Evolutionary conservation across 2,329 filamentous ascomycete genomes (phyloP).

Genomic region (Ophiostoma tasmaniense): DNA sequence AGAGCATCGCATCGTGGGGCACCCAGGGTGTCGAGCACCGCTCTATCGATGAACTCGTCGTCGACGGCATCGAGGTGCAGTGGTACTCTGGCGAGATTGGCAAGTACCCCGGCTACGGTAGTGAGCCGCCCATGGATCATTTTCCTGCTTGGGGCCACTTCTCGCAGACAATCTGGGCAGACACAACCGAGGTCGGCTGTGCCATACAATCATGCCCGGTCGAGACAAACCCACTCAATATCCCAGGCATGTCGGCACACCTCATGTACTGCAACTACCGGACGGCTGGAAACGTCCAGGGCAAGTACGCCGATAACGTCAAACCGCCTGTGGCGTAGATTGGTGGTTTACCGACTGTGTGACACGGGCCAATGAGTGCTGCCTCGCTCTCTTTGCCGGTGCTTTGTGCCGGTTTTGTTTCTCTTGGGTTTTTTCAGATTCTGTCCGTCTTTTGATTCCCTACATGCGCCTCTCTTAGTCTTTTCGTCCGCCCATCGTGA

Average conservation of each 20-base stretch:
- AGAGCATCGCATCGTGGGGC: background rate
- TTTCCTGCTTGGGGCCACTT: background rate
- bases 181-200: background rate
- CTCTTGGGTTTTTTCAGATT: too few relatives aligned
- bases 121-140: background rate
- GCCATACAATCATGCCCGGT: background rate
- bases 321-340: background rate
- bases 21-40: background rate
- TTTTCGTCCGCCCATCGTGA: background rate
- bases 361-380: background rate
- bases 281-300: background rate
- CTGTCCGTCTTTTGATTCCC: background rate
- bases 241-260: background rate
- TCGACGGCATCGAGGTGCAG: background rate
- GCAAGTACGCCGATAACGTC: background rate
- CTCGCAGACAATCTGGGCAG: background rate
- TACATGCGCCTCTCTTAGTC: too few relatives aligned
- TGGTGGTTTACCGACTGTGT: too few relatives aligned
- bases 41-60: background rate
- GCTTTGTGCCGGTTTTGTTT: background rate
- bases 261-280: conserved; percentile 1
- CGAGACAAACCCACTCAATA: background rate
- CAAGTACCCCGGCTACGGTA: background rate
- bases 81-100: background rate
- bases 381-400: background rate